Evolutionary conservation across 192 early-diverging fungal genomes (phyloP), one percentile per base, ranked within the genome.

Genomic region (Coemansia pectinata): DNA sequence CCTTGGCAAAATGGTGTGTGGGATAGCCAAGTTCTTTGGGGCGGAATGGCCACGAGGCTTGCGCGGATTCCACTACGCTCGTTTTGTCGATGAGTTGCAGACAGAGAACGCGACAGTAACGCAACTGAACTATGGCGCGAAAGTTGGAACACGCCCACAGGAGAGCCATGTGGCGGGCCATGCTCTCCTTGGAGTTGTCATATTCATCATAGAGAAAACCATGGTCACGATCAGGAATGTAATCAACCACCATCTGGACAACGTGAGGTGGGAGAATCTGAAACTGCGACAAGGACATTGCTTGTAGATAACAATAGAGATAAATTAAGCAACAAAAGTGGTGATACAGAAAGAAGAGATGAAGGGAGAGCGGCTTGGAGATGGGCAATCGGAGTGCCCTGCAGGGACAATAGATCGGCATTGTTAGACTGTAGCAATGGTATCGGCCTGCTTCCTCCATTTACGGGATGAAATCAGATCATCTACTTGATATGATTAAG

Each of bases 281-380:
- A 45, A 45, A 45, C 15, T 2, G 14, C 14, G 42, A 45, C 42
- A 45, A 17, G 12, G 42, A 45, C 42, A 45, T 45, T 6, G 42
- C 42, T 45, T 45, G 14, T 36, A 36, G 34, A 27, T 8, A 17
- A 45, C 5, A 17, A 45, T 14, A 45, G 15, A 45, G 4, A 45
- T 6, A 45, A 15, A 45, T 6, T 45, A 45, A 45, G 17, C 3
- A 45, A 45, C 17, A 19, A 25, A 62, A 25, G 31, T 48, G 60
- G 45, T 15, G 21, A 40, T 7, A 53, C 19, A 70, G 58, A 64
- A 60, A 65, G 25, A 65, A 48, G 36, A 25, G n/a, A 25, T 40
- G 40, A 48, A 0, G n/a, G 27, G 27, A 27, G 0, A 0, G 27
- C 27, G 27, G 27, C 27, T 27, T 27, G 1, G 27, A 27, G 27